Evolutionary conservation across 108 stramenopile species (phyloP).

Genomic region (Epipyxis sp.): DNA sequence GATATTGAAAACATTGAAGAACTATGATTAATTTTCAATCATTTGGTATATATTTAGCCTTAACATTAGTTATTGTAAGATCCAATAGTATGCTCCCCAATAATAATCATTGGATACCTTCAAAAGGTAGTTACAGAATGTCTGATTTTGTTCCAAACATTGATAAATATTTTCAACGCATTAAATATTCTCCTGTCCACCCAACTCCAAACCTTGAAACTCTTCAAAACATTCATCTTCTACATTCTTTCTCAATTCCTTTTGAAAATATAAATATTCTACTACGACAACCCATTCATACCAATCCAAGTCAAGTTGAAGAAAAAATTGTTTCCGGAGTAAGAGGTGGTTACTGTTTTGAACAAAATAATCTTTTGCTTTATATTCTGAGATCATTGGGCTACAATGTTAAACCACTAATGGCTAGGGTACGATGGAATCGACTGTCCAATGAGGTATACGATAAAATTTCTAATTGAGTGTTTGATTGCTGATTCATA

Average conservation of each 20-base stretch:
- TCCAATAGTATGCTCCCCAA: too few species aligned
- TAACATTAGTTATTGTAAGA: too few species aligned
- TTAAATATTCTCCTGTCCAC: too few species aligned
- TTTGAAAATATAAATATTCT: not conserved
- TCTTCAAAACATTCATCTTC: not conserved
- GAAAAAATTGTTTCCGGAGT: not conserved
- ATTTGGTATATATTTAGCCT: too few species aligned
- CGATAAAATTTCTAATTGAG: too few species aligned
- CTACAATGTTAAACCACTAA: not conserved
- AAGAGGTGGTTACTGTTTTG: constrained; percentile 1
- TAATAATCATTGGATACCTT: too few species aligned
- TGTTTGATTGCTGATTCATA: too few species aligned
- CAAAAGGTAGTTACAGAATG: too few species aligned
- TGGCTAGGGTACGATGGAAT: not conserved
- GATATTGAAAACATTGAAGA: too few species aligned
- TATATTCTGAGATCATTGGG: not conserved
- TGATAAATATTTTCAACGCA: too few species aligned
- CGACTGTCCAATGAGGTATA: not conserved
- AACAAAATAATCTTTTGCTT: not conserved
- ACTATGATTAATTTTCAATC: too few species aligned
- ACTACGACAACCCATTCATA: not conserved
- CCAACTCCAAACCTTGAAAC: not conserved
- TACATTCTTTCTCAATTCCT: not conserved
- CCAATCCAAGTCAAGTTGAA: not conserved
- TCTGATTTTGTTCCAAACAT: too few species aligned